These are phyloP conservation scores for Fusarium ramigenum DNA, from an alignment of 2,329 filamentous ascomycete species.

Conservation along the genomic window DNA sequence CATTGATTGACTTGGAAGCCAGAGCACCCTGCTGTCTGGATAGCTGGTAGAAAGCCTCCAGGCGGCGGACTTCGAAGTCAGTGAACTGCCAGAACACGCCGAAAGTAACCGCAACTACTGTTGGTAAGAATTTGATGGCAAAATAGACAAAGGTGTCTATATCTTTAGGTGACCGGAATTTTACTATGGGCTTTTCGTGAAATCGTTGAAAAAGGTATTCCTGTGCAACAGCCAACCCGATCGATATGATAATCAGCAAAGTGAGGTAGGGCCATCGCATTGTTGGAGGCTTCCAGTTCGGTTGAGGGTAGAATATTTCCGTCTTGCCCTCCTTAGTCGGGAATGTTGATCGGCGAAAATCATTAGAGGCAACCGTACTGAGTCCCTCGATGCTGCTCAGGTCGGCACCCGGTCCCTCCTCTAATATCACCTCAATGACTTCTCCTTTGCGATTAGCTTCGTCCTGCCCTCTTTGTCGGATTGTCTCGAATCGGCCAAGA, in stretches of 20 bases:
- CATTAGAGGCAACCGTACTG: slow-evolving; percentile 38
- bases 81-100: slow-evolving; percentile 73
- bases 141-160: slow-evolving; percentile 65
- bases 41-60: slow-evolving; percentile 74
- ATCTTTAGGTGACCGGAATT: slow-evolving; percentile 60
- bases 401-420: slow-evolving; percentile 56
- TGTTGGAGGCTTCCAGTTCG: slow-evolving; percentile 73
- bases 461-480: slow-evolving; percentile 62
- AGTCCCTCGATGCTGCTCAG: slow-evolving; percentile 62
- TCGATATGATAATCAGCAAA: slow-evolving; percentile 62
- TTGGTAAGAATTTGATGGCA: slow-evolving; percentile 70
- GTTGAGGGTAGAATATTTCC: slow-evolving; percentile 68
- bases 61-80: slow-evolving; percentile 72
- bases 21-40: slow-evolving; percentile 68
- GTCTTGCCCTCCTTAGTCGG: slow-evolving; percentile 50
- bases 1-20: slow-evolving; percentile 74
- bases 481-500: slow-evolving; percentile 50
- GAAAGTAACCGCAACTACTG: slow-evolving; percentile 67
- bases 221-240: slow-evolving; percentile 60
- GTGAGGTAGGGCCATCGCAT: slow-evolving; percentile 71
- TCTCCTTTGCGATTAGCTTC: slow-evolving; percentile 69
- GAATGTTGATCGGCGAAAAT: slow-evolving; percentile 51
- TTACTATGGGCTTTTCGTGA: slow-evolving; percentile 54
- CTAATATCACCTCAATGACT: slow-evolving; percentile 67
- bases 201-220: slow-evolving; percentile 66